A percentile compares a stretch with the other conserved stretches of the same genome.
Evolutionary conservation across 345 rosid species (phyloP).

Genomic region (Boechera retrofracta): DNA sequence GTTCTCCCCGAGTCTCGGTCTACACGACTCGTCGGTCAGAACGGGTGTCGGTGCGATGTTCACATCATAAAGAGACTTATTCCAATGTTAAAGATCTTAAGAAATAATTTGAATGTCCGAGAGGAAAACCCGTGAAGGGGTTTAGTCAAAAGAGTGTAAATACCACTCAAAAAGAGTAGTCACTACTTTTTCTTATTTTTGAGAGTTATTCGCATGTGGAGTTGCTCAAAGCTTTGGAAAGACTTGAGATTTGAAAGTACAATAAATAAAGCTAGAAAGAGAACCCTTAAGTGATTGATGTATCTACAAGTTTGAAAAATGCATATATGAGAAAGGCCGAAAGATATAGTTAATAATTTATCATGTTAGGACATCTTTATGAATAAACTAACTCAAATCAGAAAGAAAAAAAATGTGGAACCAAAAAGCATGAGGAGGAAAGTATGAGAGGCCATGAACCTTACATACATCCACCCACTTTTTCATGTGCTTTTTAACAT

Average conservation of each 20-base stretch:
- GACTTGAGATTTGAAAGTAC: neutral
- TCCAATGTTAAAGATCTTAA: neutral
- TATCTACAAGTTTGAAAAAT: neutral
- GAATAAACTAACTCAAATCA: conserved; percentile 9
- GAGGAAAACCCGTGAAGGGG: neutral
- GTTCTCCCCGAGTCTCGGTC: too few species aligned
- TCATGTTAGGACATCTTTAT: neutral
- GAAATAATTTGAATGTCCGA: neutral
- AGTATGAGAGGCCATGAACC: conserved; percentile 18
- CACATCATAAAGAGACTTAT: neutral
- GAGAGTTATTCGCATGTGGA: conserved; percentile 2
- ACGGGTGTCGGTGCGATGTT: too few species aligned
- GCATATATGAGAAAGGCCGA: neutral
- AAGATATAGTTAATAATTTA: neutral
- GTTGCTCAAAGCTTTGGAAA: neutral
- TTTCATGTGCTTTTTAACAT: conserved; percentile 15
- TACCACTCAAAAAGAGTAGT: neutral
- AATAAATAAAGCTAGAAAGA: too few species aligned
- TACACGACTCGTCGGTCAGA: too few species aligned
- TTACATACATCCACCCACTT: conserved; percentile 8
- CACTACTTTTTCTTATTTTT: neutral
- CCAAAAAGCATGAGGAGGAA: neutral
- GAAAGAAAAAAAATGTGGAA: neutral
- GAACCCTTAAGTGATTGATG: neutral
- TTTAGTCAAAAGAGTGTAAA: conserved; percentile 15